Evolutionary conservation across 331 rosid genomes (phyloP).

Genomic region (Rhamnella rubrinervis): DNA sequence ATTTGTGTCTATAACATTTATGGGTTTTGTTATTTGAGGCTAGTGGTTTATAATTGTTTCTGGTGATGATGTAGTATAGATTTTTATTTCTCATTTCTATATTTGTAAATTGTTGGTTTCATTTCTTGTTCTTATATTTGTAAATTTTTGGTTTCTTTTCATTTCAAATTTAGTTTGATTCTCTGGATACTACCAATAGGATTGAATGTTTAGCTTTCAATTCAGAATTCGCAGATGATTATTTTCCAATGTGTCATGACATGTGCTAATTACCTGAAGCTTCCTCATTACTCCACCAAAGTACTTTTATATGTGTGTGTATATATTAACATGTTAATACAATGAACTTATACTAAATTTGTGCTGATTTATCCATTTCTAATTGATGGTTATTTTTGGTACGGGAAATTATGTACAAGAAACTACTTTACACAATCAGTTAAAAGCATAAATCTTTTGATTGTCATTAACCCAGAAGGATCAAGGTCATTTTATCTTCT

Average conservation of each 20-base stretch:
- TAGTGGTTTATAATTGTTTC: too few species aligned
- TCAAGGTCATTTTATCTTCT: conserved; percentile 17
- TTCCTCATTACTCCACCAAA: conserved; percentile 99
- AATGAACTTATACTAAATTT: background rate
- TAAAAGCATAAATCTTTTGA: conserved; percentile 99
- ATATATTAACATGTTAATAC: background rate
- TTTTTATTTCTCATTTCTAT: too few species aligned
- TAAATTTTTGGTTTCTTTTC: too few species aligned
- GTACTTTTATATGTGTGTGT: conserved; percentile 24
- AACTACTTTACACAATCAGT: conserved; percentile 87
- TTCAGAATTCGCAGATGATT: conserved; percentile 84
- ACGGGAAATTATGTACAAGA: conserved; percentile 95
- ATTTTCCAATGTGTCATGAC: conserved; percentile 99
- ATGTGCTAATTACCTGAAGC: conserved; percentile 96
- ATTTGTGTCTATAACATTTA: too few species aligned
- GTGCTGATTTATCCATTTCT: background rate
- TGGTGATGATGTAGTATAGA: too few species aligned
- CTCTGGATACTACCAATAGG: conserved; percentile 37
- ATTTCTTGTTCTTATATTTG: too few species aligned
- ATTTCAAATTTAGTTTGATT: too few species aligned
- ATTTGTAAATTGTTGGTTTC: too few species aligned
- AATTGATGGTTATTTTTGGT: conserved; percentile 8
- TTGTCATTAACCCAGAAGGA: conserved; percentile 50
- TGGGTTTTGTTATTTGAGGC: too few species aligned
- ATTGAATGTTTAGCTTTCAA: conserved; percentile 57